Base-by-base conservation (phyloP, 306 rosid genomes). In the Corylus americana region DNA sequence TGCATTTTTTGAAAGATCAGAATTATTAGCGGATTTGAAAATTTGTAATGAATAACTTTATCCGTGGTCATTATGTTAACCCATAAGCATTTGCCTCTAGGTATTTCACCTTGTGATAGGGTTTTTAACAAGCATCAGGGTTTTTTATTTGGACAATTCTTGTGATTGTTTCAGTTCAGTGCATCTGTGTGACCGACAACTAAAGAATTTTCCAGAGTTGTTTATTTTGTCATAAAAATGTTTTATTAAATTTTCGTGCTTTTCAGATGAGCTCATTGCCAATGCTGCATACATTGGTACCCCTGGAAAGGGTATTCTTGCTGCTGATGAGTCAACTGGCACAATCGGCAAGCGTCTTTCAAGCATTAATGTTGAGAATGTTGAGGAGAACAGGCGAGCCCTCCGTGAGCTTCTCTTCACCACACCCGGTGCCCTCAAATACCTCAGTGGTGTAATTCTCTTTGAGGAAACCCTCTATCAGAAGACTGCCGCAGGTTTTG, bases 261-360 rank as follows among this genome's bases (percentile, higher is more conserved):
- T 63, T 79, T 82, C 84, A 95, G 99, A 93, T 86, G 99, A 95
- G 81, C 93, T 95, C 16, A 89, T 91, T 73, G 91, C 88, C 44
- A 95, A 91, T 86, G 99, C 99, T 20, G 81, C 89, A 11, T 93
- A 95, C 81, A 93, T 95, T 74, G 99, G 96, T 22, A 88, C 91
- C 75, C 98, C 99, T 2, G 99, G 98, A 48, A 95, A 95, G 91
- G 99, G 99, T 75, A 95, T 95, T 70, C 97, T 95, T 27, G 99
- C 99, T 11, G 99, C 99, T 8, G 99, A 95, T 50, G 99, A 95
- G 71, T 93, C 98, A 8, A 95, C 99, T 0, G 98, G 99, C 16
- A 93, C 99, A 4, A 95, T 95, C 4, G 99, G 99, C 25, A 95
- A 95, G 80, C 99, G 99, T 78, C 78, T 95, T 0, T 74, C 90